A percentile compares a stretch with the other conserved stretches of the same genome.
phyloP scores from a whole-genome alignment of 352 stramenopile genomes.

The Saprolegnia parasitica region DNA sequence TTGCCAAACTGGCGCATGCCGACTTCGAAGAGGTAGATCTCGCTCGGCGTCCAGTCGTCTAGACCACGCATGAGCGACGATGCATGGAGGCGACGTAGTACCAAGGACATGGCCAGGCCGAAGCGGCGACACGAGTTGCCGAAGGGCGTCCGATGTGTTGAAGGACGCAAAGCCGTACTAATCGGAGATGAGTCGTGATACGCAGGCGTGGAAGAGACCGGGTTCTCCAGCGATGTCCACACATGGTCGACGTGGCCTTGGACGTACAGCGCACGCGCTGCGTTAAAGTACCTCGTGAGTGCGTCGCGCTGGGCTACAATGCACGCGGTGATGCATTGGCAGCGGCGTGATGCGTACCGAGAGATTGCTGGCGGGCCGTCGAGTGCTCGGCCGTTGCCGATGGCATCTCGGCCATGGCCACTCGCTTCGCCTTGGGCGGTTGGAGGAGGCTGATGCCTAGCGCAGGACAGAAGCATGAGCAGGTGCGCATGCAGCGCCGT shows the following conservation, averaged over 20 bases:
- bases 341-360: background rate
- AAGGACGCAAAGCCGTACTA: conserved; percentile 65
- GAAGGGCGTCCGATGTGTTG: conserved; percentile 65
- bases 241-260: conserved; percentile 67
- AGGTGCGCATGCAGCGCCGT: background rate
- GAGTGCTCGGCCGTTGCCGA: conserved; percentile 8
- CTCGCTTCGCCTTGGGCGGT: conserved; percentile 9
- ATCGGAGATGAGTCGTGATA: background rate
- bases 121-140: conserved; percentile 58
- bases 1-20: conserved; percentile 69
- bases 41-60: conserved; percentile 73
- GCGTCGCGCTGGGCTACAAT: conserved; percentile 53
- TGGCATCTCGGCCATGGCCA: background rate
- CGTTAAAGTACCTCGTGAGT: conserved; percentile 52
- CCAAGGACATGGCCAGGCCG: conserved; percentile 62
- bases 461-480: background rate
- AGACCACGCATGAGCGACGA: conserved; percentile 8
- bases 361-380: background rate
- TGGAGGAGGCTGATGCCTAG: background rate
- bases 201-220: too few relatives aligned
- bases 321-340: background rate
- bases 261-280: conserved; percentile 60
- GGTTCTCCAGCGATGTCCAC: conserved; percentile 7
- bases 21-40: conserved; percentile 77
- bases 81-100: conserved; percentile 29